Evolutionary conservation across 257 asterid genomes (phyloP), one percentile per base, ranked within the genome.

Genomic region (Primulina huaijiensis): DNA sequence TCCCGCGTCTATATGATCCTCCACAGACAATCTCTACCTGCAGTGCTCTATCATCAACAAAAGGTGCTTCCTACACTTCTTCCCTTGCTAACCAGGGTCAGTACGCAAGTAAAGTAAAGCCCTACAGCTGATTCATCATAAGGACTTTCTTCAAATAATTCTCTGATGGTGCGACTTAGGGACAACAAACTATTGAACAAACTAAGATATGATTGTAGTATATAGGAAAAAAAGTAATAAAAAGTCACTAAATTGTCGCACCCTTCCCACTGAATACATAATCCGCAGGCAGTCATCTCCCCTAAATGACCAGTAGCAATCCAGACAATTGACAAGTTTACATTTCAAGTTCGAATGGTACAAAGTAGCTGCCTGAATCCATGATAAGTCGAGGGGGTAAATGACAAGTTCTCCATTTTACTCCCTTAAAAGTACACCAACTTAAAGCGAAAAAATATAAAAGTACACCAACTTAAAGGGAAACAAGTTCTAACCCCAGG

Each of bases 1-100:
- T 90, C 76, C 99, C 99, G 61, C 99, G 97, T 75, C 97, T 86
- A 64, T 83, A 93, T 68, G 97, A 93, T 78, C 97, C 99, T 78
- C 99, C 97, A 76, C 99, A 93, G 65, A 90, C 75, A 75, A 93
- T 75, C 62, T 37, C 72, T 50, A 84, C 95, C 99, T 93, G 80
- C 68, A 75, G 59, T 77, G 77, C 21, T 62, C 52, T 52, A 40
- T 61, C 62, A 67, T 34, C 43, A 40, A 29, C 33, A 66, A 62
- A 75, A 55, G 67, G 35, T 65, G 72, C 57, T 37, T 46, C 62
- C 53, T 57, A 50, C 25, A 23, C 21, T 62, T 56, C 64, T 73
- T 76, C 77, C 71, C 56, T 7, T 62, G 67, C 60, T 62, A 67
- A 43, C 27, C 63, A 46, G 70, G 31, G 62, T 37, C 60, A 31